A percentile compares a stretch with the other conserved stretches of the same genome.
Conservation (phyloP, 768 basidiomycete genomes). For the Phanerochaete sordida region DNA sequence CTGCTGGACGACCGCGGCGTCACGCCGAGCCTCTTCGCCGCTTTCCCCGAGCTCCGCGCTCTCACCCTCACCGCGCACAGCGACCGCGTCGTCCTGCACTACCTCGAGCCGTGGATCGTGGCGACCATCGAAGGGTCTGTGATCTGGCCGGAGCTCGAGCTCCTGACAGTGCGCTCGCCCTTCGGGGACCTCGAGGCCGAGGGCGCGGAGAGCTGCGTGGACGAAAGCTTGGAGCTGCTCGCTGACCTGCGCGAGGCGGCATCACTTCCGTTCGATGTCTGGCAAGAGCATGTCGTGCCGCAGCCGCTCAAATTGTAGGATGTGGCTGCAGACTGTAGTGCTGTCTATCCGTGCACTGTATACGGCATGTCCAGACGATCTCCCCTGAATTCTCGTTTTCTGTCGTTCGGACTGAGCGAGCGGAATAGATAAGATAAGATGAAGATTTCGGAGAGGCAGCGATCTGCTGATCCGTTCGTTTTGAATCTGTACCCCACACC, state of each 20-base stretch:
- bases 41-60: constrained; percentile 4
- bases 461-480: neutral
- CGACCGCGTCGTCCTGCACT: constrained; percentile 1
- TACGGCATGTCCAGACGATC: too few relatives aligned
- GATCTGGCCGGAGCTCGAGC: constrained; percentile 5
- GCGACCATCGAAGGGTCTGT: neutral
- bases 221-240: constrained; percentile 2
- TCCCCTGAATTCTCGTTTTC: too few relatives aligned
- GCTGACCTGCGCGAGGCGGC: neutral
- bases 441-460: neutral
- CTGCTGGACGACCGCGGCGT: neutral
- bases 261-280: constrained; percentile 5
- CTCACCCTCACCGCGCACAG: constrained; percentile 1
- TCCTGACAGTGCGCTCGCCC: constrained; percentile 7
- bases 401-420: too few relatives aligned
- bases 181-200: neutral
- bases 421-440: constrained; percentile 1
- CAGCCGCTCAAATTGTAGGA: neutral
- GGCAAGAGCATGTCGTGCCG: neutral
- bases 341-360: too few relatives aligned
- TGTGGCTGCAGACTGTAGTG: too few relatives aligned
- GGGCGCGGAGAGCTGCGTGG: neutral
- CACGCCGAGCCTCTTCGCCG: neutral
- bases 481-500: neutral
- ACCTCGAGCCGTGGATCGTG: constrained; percentile 1